These are phyloP conservation scores for Monilinia fructicola DNA, from an alignment of 2,329 filamentous ascomycete genomes.

Conservation along the genomic window DNA sequence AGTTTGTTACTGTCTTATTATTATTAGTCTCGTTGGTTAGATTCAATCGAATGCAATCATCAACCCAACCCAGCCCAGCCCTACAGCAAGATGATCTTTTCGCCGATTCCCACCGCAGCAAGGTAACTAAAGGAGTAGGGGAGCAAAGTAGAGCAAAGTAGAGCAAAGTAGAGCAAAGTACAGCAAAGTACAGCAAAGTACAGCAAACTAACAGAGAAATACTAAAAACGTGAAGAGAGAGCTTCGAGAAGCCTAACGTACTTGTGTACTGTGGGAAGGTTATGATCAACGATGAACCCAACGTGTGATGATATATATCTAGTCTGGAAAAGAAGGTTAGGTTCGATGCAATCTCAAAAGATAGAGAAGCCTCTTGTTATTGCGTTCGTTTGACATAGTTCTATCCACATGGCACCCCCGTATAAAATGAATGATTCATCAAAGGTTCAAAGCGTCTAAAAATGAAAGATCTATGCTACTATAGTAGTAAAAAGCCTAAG, in stretches of 20 bases:
- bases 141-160: no score
- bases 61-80: constrained; percentile 13
- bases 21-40: constrained; percentile 5
- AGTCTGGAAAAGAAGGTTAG: constrained; percentile 4
- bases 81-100: constrained; percentile 18
- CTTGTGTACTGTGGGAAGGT: neutral
- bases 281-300: neutral
- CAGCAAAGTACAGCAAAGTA: no score
- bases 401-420: constrained; percentile 34
- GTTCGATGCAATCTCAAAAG: constrained; percentile 5
- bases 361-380: constrained; percentile 6
- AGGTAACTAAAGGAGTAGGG: no score
- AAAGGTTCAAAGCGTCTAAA: constrained; percentile 14
- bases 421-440: constrained; percentile 6
- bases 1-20: neutral
- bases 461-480: neutral
- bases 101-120: neutral
- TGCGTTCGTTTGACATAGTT: constrained; percentile 13
- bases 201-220: no score
- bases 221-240: constrained; percentile 1
- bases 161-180: no score
- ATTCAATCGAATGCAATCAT: constrained; percentile 1
- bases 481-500: constrained; percentile 11
- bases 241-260: constrained; percentile 24
- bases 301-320: neutral